A percentile compares a stretch with the other conserved stretches of the same genome.
Conservation (phyloP, 2,329 filamentous ascomycete genomes). For the Neodidymelliopsis sp. region DNA sequence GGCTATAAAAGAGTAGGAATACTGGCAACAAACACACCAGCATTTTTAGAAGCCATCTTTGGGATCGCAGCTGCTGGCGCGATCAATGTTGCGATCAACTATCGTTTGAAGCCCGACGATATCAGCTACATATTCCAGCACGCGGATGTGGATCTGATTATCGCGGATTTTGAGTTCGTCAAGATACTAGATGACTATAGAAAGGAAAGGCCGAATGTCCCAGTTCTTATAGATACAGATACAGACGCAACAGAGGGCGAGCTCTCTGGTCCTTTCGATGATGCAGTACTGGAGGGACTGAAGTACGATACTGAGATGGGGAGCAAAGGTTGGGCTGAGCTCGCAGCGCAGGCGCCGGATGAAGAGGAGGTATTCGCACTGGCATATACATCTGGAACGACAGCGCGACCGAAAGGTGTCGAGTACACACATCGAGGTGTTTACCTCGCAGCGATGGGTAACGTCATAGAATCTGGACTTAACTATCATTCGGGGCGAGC, state of each 20-base stretch:
- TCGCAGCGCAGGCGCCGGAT: slow-evolving; percentile 72
- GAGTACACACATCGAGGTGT: slow-evolving; percentile 88
- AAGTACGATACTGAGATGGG: slow-evolving; percentile 73
- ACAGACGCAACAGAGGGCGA: slow-evolving; percentile 79
- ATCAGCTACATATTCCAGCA: slow-evolving; percentile 90
- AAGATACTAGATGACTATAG: slow-evolving; percentile 72
- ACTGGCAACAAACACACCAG: slow-evolving; percentile 89
- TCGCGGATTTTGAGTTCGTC: slow-evolving; percentile 84
- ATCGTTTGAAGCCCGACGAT: slow-evolving; percentile 81
- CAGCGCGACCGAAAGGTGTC: slow-evolving; percentile 89
- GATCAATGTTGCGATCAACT: slow-evolving; percentile 77
- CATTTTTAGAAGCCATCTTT: slow-evolving; percentile 90
- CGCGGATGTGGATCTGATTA: slow-evolving; percentile 83
- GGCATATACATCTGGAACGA: slow-evolving; percentile 94
- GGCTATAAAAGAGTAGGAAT: slow-evolving; percentile 81
- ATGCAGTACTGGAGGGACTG: slow-evolving; percentile 82
- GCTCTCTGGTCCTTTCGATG: slow-evolving; percentile 80
- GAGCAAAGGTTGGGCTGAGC: slow-evolving; percentile 75
- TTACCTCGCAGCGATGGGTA: slow-evolving; percentile 84
- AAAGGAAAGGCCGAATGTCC: slow-evolving; percentile 67
- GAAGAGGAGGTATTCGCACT: slow-evolving; percentile 87
- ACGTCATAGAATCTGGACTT: slow-evolving; percentile 87
- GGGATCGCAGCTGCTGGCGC: slow-evolving; percentile 83
- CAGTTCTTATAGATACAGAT: slow-evolving; percentile 83
- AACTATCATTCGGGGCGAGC: slow-evolving; percentile 74